These are phyloP conservation scores for Oxytropis ochrocephala DNA, from an alignment of 306 rosid species.

Conservation along the genomic window DNA sequence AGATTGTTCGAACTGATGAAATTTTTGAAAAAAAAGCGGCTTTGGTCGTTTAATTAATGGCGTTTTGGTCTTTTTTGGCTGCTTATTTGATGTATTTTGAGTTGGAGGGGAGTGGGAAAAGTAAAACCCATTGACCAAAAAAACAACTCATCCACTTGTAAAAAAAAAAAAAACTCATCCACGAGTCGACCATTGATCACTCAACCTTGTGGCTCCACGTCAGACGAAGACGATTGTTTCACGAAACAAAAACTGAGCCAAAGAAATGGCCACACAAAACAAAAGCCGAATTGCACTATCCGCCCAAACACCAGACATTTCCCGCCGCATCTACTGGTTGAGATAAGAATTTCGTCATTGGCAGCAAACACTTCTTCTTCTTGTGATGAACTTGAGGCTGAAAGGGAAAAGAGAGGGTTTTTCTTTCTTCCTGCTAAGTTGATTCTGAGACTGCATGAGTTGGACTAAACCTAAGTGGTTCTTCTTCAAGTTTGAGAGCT, in stretches of 20 bases:
- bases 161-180: too few species aligned
- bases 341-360: constrained; percentile 13
- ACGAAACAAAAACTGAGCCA: background rate
- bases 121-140: too few species aligned
- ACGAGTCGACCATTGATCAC: too few species aligned
- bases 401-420: background rate
- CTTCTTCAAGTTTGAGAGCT: constrained; percentile 66
- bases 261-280: constrained; percentile 33
- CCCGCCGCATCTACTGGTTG: background rate
- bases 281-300: constrained; percentile 12
- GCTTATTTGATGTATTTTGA: too few species aligned
- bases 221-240: background rate
- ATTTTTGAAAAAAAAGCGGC: too few species aligned
- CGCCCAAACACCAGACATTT: constrained; percentile 5
- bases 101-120: too few species aligned
- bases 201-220: constrained; percentile 18
- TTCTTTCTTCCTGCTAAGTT: background rate
- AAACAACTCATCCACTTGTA: too few species aligned
- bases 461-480: constrained; percentile 36
- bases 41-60: too few species aligned
- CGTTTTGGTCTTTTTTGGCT: too few species aligned
- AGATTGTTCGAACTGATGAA: too few species aligned
- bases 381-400: constrained; percentile 4
- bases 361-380: background rate
- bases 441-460: constrained; percentile 72